A percentile compares a stretch with the other conserved stretches of the same genome.
Evolutionary conservation across 371 early-diverging fungal species (phyloP).

Genomic region (Lichtheimia ornata): DNA sequence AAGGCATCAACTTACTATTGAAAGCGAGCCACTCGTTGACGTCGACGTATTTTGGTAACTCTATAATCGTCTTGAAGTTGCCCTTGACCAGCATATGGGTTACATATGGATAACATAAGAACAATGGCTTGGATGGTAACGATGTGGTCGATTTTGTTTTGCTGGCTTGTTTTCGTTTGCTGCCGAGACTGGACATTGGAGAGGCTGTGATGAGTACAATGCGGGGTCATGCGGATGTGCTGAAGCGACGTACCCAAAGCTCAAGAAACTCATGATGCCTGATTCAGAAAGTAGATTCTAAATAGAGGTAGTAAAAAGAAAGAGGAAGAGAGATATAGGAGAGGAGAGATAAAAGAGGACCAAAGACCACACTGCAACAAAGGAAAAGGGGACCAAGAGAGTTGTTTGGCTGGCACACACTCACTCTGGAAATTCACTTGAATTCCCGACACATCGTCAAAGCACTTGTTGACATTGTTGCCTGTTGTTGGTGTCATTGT

Average conservation of each 20-base stretch:
- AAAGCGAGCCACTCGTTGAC: slow-evolving; percentile 93
- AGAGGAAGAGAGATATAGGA: not conserved
- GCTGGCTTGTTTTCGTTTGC: slow-evolving; percentile 36
- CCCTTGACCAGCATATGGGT: slow-evolving; percentile 89
- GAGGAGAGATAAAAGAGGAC: not conserved
- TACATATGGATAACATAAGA: slow-evolving; percentile 75
- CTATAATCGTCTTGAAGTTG: slow-evolving; percentile 84
- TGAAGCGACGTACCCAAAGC: slow-evolving; percentile 35
- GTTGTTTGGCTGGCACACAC: not conserved
- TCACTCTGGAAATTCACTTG: too few species aligned
- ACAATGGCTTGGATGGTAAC: slow-evolving; percentile 63
- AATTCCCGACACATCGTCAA: too few species aligned
- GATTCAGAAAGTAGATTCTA: slow-evolving; percentile 1
- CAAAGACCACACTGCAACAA: slow-evolving; percentile 1
- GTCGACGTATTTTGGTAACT: slow-evolving; percentile 89
- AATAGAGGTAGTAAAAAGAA: not conserved
- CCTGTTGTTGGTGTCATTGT: too few species aligned
- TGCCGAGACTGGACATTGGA: slow-evolving; percentile 32
- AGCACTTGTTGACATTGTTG: too few species aligned
- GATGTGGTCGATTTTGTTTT: slow-evolving; percentile 47
- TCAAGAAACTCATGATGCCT: slow-evolving; percentile 36
- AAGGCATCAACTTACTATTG: slow-evolving; percentile 77
- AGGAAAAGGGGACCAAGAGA: not conserved
- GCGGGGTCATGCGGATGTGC: slow-evolving; percentile 5
- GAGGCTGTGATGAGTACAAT: not conserved